Percentiles rank a stretch among this genome's conserved stretches.
Conservation (phyloP, 768 basidiomycete species). For the Filobasidium wieringae region DNA sequence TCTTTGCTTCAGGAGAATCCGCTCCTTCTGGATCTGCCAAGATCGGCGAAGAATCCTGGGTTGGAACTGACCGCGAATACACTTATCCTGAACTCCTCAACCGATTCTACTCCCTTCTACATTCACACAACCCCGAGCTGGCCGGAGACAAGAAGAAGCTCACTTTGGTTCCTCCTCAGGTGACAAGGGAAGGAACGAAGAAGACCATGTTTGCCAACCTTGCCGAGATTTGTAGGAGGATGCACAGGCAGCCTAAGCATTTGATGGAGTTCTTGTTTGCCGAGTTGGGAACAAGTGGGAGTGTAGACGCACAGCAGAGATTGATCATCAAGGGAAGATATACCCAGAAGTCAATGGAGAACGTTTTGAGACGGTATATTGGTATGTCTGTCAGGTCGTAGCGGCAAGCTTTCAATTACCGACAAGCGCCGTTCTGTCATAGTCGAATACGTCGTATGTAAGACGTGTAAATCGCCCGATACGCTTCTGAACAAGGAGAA, state of each 20-base stretch:
- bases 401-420: not conserved
- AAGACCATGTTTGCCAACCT: slow-evolving; percentile 95
- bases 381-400: slow-evolving; percentile 46
- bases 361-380: slow-evolving; percentile 89
- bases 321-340: slow-evolving; percentile 96
- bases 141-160: slow-evolving; percentile 77
- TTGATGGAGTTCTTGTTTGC: slow-evolving; percentile 94
- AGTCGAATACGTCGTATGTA: slow-evolving; percentile 99
- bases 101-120: slow-evolving; percentile 81
- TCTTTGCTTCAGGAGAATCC: slow-evolving; percentile 49
- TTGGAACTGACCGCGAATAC: slow-evolving; percentile 85
- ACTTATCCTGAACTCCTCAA: slow-evolving; percentile 90
- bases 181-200: slow-evolving; percentile 92
- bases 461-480: slow-evolving; percentile 98
- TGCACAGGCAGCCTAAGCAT: slow-evolving; percentile 96
- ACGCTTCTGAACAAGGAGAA: slow-evolving; percentile 95
- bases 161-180: slow-evolving; percentile 89
- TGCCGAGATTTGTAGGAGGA: slow-evolving; percentile 91
- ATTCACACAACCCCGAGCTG: slow-evolving; percentile 84
- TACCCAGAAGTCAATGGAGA: slow-evolving; percentile 97
- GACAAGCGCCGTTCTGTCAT: not conserved
- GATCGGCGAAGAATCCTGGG: slow-evolving; percentile 54
- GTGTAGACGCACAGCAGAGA: slow-evolving; percentile 79
- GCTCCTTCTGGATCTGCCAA: slow-evolving; percentile 59
- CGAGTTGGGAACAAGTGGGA: slow-evolving; percentile 96